Evolutionary conservation across 768 basidiomycete species (phyloP).

Genomic region (Trametes cinnabarina): DNA sequence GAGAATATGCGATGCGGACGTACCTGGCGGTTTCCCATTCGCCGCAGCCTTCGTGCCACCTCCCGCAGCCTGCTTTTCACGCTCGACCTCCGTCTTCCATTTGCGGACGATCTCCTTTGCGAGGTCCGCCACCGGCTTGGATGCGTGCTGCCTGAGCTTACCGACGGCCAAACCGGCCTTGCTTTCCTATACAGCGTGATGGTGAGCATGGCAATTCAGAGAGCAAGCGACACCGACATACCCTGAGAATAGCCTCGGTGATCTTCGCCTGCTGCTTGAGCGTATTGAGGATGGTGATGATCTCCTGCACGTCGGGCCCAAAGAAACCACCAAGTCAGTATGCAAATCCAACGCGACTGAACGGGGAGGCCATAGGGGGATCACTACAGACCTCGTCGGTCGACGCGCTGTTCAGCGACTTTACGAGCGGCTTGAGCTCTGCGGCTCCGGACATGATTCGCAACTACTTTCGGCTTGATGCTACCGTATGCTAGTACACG

Average conservation of each 20-base stretch:
- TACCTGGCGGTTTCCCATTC: slow-evolving; percentile 37
- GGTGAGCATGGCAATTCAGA: neutral
- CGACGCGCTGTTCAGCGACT: slow-evolving; percentile 67
- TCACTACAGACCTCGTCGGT: slow-evolving; percentile 51
- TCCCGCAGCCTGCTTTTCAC: slow-evolving; percentile 47
- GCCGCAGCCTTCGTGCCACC: slow-evolving; percentile 18
- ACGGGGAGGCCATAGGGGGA: slow-evolving; percentile 37
- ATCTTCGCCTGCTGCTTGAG: slow-evolving; percentile 68
- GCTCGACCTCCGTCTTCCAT: slow-evolving; percentile 89
- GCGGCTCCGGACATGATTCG: slow-evolving; percentile 35
- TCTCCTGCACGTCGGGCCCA: slow-evolving; percentile 46
- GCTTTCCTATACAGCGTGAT: slow-evolving; percentile 63
- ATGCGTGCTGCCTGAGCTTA: slow-evolving; percentile 73
- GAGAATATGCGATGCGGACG: slow-evolving; percentile 21
- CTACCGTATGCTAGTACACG: slow-evolving; percentile 2
- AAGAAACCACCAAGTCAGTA: slow-evolving; percentile 27
- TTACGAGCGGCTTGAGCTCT: slow-evolving; percentile 79
- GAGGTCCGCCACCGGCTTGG: slow-evolving; percentile 72
- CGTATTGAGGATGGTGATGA: slow-evolving; percentile 53
- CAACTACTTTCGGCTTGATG: neutral
- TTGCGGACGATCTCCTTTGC: slow-evolving; percentile 91
- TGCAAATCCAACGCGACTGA: slow-evolving; percentile 28
- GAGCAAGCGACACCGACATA: slow-evolving; percentile 41
- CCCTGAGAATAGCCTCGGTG: slow-evolving; percentile 72
- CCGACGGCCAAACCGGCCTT: slow-evolving; percentile 91